Evolutionary conservation across 2,329 filamentous ascomycete genomes (phyloP).

Genomic region (Ophiostoma sp.): DNA sequence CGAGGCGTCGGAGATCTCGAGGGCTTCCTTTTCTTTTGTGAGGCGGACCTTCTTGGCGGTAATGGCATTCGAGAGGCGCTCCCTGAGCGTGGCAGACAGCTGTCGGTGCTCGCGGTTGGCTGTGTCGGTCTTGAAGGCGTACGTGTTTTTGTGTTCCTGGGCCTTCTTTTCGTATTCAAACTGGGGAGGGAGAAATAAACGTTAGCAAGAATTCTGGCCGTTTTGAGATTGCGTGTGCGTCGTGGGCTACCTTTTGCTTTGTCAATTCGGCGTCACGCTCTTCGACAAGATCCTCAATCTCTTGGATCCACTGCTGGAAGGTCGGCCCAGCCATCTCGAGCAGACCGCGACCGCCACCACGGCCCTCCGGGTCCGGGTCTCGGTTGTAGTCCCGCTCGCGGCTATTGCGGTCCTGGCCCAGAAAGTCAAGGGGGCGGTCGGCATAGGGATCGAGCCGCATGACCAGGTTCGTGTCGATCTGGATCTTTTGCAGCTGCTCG

Average conservation of each 20-base stretch:
- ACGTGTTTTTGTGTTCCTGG: slow-evolving; percentile 59
- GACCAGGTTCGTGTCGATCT: slow-evolving; percentile 84
- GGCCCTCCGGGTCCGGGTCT: slow-evolving; percentile 39
- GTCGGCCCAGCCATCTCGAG: slow-evolving; percentile 77
- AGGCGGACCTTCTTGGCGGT: slow-evolving; percentile 65
- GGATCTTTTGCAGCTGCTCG: slow-evolving; percentile 86
- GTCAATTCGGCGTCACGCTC: slow-evolving; percentile 81
- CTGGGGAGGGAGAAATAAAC: too few species aligned
- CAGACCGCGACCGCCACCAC: slow-evolving; percentile 52
- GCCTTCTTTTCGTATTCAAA: slow-evolving; percentile 64
- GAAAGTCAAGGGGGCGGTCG: slow-evolving; percentile 45
- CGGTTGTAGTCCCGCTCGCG: slow-evolving; percentile 39
- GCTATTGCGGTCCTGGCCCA: slow-evolving; percentile 36
- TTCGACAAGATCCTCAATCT: slow-evolving; percentile 86
- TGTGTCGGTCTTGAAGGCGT: slow-evolving; percentile 62
- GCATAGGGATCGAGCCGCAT: slow-evolving; percentile 81
- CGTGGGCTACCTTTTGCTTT: slow-evolving; percentile 69
- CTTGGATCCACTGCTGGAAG: slow-evolving; percentile 81
- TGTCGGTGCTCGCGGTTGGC: slow-evolving; percentile 62
- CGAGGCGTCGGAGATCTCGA: slow-evolving; percentile 67
- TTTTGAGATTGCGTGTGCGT: neutral
- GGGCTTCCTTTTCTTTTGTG: slow-evolving; percentile 65
- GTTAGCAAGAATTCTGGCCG: neutral
- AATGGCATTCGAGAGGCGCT: slow-evolving; percentile 67
- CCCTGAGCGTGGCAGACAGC: slow-evolving; percentile 61